Evolutionary conservation across 1,284 basidiomycete genomes (phyloP).

Genomic region (Taiwanofungus camphoratus): DNA sequence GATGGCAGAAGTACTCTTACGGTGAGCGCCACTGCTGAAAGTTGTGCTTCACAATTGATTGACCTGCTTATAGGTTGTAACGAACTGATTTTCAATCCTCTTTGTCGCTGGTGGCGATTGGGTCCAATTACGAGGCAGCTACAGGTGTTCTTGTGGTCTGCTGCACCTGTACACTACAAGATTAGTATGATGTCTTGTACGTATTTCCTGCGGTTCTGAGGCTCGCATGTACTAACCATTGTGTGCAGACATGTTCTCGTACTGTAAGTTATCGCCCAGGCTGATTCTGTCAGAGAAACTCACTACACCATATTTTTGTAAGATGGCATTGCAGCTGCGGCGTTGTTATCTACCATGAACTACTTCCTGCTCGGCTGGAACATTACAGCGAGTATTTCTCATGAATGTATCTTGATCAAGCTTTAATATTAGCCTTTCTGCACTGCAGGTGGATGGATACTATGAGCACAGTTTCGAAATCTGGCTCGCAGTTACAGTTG

Average conservation of each 20-base stretch:
- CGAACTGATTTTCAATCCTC: constrained; percentile 75
- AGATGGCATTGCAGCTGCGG: constrained; percentile 73
- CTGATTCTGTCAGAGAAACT: neutral
- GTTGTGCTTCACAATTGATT: neutral
- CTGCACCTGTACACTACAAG: constrained; percentile 79
- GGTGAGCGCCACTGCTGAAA: constrained; percentile 39
- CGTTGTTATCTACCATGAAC: constrained; percentile 61
- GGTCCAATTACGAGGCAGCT: constrained; percentile 79
- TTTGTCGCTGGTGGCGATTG: constrained; percentile 63
- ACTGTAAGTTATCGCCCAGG: constrained; percentile 43
- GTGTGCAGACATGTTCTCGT: constrained; percentile 79
- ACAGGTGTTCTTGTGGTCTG: constrained; percentile 72
- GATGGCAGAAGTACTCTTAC: constrained; percentile 87
- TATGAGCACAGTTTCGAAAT: constrained; percentile 72
- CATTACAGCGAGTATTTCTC: constrained; percentile 36
- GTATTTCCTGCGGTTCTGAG: constrained; percentile 31
- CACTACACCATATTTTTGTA: neutral
- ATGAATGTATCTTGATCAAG: neutral
- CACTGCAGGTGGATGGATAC: constrained; percentile 44
- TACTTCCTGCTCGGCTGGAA: constrained; percentile 62
- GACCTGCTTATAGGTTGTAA: constrained; percentile 39
- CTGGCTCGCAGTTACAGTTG: constrained; percentile 70
- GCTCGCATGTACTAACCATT: constrained; percentile 14
- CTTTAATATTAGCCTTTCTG: neutral
- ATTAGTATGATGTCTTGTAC: constrained; percentile 69